Conservation (phyloP, 1,139 yeast genomes). For the Geotrichum phurueaensis region DNA sequence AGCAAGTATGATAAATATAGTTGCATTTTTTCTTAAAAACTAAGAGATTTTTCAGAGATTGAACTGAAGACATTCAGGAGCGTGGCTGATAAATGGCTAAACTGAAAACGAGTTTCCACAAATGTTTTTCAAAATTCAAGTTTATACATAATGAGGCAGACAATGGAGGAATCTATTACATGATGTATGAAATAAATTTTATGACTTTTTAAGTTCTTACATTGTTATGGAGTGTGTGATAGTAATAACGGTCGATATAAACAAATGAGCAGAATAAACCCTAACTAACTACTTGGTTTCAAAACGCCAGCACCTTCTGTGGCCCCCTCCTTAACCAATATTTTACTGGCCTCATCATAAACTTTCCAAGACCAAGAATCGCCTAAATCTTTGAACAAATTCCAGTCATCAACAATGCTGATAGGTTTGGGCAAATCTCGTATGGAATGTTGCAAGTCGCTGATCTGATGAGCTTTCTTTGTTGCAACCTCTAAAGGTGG, state of each 20-base stretch:
- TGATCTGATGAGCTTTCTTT: neutral
- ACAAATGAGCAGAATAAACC: neutral
- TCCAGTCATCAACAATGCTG: neutral
- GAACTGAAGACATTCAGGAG: too few relatives aligned
- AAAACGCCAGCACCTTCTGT: neutral
- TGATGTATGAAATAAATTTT: neutral
- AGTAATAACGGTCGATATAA: neutral
- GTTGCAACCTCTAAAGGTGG: neutral
- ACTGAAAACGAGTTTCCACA: too few relatives aligned
- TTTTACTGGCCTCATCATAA: neutral
- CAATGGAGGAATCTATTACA: neutral
- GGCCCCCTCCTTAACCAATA: neutral
- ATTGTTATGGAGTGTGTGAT: neutral
- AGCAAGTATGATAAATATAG: too few relatives aligned
- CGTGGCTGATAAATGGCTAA: too few relatives aligned
- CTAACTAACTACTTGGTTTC: neutral
- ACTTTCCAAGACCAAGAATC: slow-evolving; percentile 9
- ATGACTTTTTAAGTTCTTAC: neutral
- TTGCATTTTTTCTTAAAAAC: too few relatives aligned
- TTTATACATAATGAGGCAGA: neutral
- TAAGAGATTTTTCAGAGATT: too few relatives aligned
- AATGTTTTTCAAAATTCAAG: neutral
- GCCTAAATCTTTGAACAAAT: slow-evolving; percentile 3
- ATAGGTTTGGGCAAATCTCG: slow-evolving; percentile 1
- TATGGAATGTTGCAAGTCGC: neutral